These are phyloP conservation scores for Blastobotrys mokoenaii DNA, from an alignment of 805 yeast species.

Conservation along the genomic window DNA sequence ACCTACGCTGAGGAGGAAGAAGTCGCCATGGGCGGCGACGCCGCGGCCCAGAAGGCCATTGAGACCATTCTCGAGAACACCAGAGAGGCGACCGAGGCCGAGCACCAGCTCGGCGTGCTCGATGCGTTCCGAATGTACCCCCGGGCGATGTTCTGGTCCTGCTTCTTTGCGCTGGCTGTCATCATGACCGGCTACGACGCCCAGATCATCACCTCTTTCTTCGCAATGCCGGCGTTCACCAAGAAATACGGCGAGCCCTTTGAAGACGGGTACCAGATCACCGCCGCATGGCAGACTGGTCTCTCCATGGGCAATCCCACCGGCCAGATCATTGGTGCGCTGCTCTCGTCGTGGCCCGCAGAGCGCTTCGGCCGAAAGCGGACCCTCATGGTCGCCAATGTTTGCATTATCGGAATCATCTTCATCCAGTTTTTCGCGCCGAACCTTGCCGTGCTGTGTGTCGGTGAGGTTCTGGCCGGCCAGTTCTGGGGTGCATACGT, in stretches of 20 bases:
- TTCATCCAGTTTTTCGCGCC: constrained; percentile 46
- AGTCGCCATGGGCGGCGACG: neutral
- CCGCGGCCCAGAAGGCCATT: constrained; percentile 5
- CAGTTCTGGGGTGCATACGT: constrained; percentile 51
- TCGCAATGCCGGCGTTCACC: constrained; percentile 38
- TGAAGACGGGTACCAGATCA: constrained; percentile 11
- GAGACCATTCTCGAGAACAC: constrained; percentile 14
- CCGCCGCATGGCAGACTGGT: constrained; percentile 26
- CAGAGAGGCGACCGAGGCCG: constrained; percentile 17
- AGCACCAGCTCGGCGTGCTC: constrained; percentile 23
- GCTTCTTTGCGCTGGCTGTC: constrained; percentile 36
- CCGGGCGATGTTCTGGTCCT: constrained; percentile 40
- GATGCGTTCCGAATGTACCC: constrained; percentile 37
- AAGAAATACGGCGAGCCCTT: constrained; percentile 34
- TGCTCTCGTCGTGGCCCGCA: constrained; percentile 36
- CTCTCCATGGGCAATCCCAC: constrained; percentile 26
- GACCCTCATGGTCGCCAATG: constrained; percentile 33
- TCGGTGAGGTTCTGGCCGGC: constrained; percentile 33
- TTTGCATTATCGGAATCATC: constrained; percentile 32
- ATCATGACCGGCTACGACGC: constrained; percentile 45
- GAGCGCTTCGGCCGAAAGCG: constrained; percentile 41
- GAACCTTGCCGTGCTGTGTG: constrained; percentile 30
- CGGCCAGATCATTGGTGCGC: constrained; percentile 41
- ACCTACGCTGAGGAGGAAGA: neutral
- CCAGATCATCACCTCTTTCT: constrained; percentile 35